Base-by-base conservation (phyloP, 768 basidiomycete genomes). In the Rhodotorula paludigena region DNA sequence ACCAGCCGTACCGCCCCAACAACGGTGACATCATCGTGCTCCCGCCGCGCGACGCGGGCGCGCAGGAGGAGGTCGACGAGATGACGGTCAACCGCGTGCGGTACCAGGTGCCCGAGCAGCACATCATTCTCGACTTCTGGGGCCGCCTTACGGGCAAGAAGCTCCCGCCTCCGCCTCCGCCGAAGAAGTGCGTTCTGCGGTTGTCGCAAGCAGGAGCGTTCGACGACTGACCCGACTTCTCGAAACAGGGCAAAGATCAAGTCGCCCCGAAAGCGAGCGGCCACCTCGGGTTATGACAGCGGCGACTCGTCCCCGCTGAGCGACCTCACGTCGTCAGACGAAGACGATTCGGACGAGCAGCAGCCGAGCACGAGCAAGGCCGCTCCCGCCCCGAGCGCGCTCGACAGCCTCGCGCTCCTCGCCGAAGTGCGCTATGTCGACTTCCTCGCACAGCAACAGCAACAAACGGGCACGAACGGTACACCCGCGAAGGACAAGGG, bases 71-170 rank as follows among this genome's bases (percentile, higher is more conserved):
- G 41, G 84, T 87, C 23, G 90, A 92, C 72, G 91, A 93, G 74
- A 86, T 92, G 32, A 80, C 89, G 58, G 90, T 91, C 74, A 90
- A 90, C 64, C 67, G 74, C 33, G 45, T 90, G 70, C 85, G 89
- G 51, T 98, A 96, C 79, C 83, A 92, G 75, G 87, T 98, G 32
- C 96, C 96, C 6, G 96, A 98, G 77, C 84, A 86, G 65, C 83
- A 92, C 56, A 89, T 99, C 72, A 83, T 89, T 53, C 83, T 99
- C 55, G 94, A 99, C 78, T 99, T 99, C 76, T 98, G 94, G 93
- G 87, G 85, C 63, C 92, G 89, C 64, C 56, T 80, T 36, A 67
- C 45, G 21, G 66, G 61, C 14, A 25, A 55, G 54, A 55, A 55
- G 28, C 10, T 14, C 41, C 59, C 14, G 14, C 49, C 63, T 16